Percentiles rank a stretch among this genome's conserved stretches.
phyloP scores from a whole-genome alignment of 208 protist genomes.

The Crithidia bombi region DNA sequence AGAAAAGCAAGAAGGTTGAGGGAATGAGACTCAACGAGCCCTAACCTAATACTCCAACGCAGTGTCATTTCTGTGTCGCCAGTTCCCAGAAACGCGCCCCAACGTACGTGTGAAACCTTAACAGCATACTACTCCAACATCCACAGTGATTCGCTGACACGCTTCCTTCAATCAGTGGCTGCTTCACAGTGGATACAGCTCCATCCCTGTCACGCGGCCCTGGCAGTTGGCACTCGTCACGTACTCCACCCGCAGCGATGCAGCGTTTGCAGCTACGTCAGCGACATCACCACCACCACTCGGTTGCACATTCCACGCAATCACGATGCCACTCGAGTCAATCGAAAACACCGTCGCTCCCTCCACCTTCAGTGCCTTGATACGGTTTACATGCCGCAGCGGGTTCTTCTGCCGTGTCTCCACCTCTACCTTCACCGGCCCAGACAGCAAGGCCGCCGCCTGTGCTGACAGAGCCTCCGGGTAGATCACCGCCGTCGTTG shows the following conservation, averaged over 20 bases:
- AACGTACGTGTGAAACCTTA: too few relatives aligned
- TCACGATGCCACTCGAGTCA: constrained; percentile 61
- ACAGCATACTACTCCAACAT: too few relatives aligned
- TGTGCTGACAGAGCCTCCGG: constrained; percentile 24
- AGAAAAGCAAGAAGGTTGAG: too few relatives aligned
- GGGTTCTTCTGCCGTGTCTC: constrained; percentile 57
- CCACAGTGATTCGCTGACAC: too few relatives aligned
- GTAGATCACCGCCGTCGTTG: constrained; percentile 23
- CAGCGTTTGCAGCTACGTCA: neutral
- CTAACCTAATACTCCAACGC: too few relatives aligned
- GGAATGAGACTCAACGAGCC: too few relatives aligned
- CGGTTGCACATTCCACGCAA: constrained; percentile 45
- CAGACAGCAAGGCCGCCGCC: constrained; percentile 26
- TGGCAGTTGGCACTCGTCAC: constrained; percentile 77
- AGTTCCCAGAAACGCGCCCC: too few relatives aligned
- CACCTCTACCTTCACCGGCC: constrained; percentile 17
- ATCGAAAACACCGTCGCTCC: constrained; percentile 54
- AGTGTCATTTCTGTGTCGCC: too few relatives aligned
- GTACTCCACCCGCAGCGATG: constrained; percentile 35
- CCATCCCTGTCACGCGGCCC: constrained; percentile 68
- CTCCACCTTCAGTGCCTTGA: constrained; percentile 48
- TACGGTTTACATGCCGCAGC: constrained; percentile 50
- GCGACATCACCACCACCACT: neutral
- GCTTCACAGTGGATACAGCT: constrained; percentile 29
- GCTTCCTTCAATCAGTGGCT: too few relatives aligned